Evolutionary conservation across 2,329 filamentous ascomycete species (phyloP), one percentile per base, ranked within the genome.

Genomic region (Teratosphaeria epicoccoides): DNA sequence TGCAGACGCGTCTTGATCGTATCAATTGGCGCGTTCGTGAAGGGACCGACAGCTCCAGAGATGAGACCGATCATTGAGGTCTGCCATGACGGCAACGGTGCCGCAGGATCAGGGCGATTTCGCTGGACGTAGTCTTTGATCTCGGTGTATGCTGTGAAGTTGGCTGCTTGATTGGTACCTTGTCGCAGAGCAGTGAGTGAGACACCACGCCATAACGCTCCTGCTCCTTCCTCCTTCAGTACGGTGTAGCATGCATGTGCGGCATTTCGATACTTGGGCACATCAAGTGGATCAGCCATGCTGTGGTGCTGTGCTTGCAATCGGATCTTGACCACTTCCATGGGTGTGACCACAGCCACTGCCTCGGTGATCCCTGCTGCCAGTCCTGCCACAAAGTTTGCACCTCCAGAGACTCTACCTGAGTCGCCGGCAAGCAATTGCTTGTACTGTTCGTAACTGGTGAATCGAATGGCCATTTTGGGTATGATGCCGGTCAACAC

Each of bases 391-490:
- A 85, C 60, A 68, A 88, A 87, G 17, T 88, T 96, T 23, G 79
- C 80, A 59, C 79, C 77, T 46, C 86, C 85, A 25, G 80, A 82
- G 46, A 95, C 79, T 25, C 68, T 65, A 43, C 88, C 87, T 2
- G 81, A 66, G 58, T 80, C 73, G 69, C 88, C 77, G 43, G 87
- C 83, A 23, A 96, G 76, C 55, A 85, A 56, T 67, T 88, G 83
- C 80, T 97, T 97, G 73, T 97, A 98, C 68, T 81, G 82, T 71
- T 97, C 93, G 71, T 97, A 98, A 51, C 88, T 95, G 46, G 91
- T 95, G 74, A 98, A 98, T 37, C 93, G 87, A 69, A 97, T 98
- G 55, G 93, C 93, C 93, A 98, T 98, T 74, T 98, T 98, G 51
- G 93, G 93, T 22, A 98, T 82, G 69, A 98, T 98, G 60, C 93